Base-by-base conservation (phyloP, 2,329 filamentous ascomycete genomes). In the Talaromyces pinophilus region DNA sequence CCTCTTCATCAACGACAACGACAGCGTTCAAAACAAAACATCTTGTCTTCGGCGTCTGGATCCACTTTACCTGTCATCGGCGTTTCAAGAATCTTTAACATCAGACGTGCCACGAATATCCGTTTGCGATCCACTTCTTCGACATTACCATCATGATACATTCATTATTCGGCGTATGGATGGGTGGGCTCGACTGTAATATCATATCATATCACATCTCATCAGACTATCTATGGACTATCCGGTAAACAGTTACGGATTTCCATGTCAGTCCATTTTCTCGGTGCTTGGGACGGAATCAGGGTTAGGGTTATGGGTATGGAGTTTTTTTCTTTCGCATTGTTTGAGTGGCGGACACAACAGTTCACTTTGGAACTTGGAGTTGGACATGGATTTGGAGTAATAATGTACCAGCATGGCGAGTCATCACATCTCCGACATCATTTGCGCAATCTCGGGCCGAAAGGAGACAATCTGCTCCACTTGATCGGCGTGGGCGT, bases 241-340 rank as follows among this genome's bases (percentile, higher is more conserved):
- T 60, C 40, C 57, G 57, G 38, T 60, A 42, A 60, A 46, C 57
- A 46, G 57, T 46, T 8, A 60, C 57, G 57, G 40, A 60, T 22
- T n/a, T 7, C 33, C 52, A 54, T 19, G 33, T 22, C 19, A 7
- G 11, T 57, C 22, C 10, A 38, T 57, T 38, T 57, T 38, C 11
- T 15, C n/a, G 19, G 33, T 22, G 30, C 52, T 55, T n/a, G 52
- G 28, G 44, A 22, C 46, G 22, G 22, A 50, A 35, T 10, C 10
- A 57, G 54, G 54, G 33, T 40, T 57, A 57, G 54, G 54, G 54
- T 57, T 40, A 22, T 8, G 5, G 19, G 11, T 22, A 22, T 6
- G 54, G 30, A 22, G 52, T 57, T 57, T 55, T 22, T 57, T 10
- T 35, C 25, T 57, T 19, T 1, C 19, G 30, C 33, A 40, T 38